phyloP scores from a whole-genome alignment of 2,329 filamentous ascomycete species.

The Colletotrichum liaoningense region DNA sequence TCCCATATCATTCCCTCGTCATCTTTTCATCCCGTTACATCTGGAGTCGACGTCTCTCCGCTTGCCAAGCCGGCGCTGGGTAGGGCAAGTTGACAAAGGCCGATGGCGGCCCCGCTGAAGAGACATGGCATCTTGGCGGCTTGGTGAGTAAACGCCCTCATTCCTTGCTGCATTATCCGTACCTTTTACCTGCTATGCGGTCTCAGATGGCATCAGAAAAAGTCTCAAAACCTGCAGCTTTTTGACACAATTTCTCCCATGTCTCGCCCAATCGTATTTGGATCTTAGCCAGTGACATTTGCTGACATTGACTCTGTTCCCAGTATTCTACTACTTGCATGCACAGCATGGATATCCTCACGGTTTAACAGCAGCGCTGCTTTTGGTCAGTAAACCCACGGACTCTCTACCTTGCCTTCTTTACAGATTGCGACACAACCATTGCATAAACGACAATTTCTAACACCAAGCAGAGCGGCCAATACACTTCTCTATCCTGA shows the following conservation, averaged over 20 bases:
- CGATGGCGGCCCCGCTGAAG: constrained; percentile 35
- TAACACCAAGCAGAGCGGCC: constrained; percentile 43
- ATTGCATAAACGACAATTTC: neutral
- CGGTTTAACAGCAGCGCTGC: constrained; percentile 49
- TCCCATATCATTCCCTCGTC: neutral
- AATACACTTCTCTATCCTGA: constrained; percentile 48
- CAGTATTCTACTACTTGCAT: constrained; percentile 21
- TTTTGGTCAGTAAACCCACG: constrained; percentile 45
- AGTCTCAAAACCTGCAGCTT: neutral
- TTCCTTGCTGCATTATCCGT: neutral
- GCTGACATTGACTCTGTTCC: neutral
- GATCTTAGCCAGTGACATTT: neutral
- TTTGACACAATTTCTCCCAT: neutral
- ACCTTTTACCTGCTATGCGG: neutral
- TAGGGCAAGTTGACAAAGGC: neutral
- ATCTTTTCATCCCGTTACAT: neutral
- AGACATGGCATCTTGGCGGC: constrained; percentile 33
- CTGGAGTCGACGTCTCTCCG: constrained; percentile 1
- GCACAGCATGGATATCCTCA: constrained; percentile 41
- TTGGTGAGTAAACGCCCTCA: constrained; percentile 29
- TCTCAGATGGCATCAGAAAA: neutral
- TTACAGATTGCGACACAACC: neutral
- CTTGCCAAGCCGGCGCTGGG: constrained; percentile 22
- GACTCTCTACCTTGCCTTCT: neutral
- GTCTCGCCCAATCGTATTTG: neutral